Conservation (phyloP, 1,139 yeast genomes). For the Hyphopichia wangnamkhiaoensis region DNA sequence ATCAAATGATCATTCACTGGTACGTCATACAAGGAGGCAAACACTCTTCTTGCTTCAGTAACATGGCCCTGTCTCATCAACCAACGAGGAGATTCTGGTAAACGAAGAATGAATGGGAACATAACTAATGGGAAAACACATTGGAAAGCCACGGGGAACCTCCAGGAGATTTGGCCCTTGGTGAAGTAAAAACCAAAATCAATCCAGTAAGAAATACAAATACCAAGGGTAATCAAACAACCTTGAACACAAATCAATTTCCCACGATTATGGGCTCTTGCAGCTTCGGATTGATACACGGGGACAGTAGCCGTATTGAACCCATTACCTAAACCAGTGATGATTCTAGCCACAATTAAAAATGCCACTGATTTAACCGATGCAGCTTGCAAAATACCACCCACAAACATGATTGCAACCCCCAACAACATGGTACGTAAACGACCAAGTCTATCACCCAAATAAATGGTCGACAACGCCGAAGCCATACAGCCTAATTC, state of each 20-base stretch:
- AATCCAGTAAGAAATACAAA: constrained; percentile 44
- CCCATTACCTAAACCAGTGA: constrained; percentile 37
- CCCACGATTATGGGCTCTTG: constrained; percentile 27
- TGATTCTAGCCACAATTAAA: constrained; percentile 32
- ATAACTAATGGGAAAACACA: constrained; percentile 26
- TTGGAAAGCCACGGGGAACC: constrained; percentile 52
- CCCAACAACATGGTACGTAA: constrained; percentile 23
- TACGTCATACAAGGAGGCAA: constrained; percentile 38
- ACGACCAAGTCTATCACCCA: constrained; percentile 28
- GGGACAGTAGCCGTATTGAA: constrained; percentile 29
- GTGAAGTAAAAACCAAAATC: constrained; percentile 35
- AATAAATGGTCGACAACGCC: constrained; percentile 23
- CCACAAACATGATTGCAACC: constrained; percentile 22
- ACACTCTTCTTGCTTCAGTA: constrained; percentile 49
- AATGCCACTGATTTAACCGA: constrained; percentile 25
- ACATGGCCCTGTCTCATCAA: constrained; percentile 37
- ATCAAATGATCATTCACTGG: constrained; percentile 20
- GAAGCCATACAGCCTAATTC: constrained; percentile 28
- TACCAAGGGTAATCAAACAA: constrained; percentile 39
- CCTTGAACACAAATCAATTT: constrained; percentile 34
- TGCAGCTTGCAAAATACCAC: constrained; percentile 27
- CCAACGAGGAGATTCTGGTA: constrained; percentile 55
- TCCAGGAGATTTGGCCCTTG: constrained; percentile 20
- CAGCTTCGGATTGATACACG: constrained; percentile 27
- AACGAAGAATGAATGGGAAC: constrained; percentile 19